Base-by-base conservation (phyloP, 2,329 filamentous ascomycete genomes). In the Arthroderma uncinatum region DNA sequence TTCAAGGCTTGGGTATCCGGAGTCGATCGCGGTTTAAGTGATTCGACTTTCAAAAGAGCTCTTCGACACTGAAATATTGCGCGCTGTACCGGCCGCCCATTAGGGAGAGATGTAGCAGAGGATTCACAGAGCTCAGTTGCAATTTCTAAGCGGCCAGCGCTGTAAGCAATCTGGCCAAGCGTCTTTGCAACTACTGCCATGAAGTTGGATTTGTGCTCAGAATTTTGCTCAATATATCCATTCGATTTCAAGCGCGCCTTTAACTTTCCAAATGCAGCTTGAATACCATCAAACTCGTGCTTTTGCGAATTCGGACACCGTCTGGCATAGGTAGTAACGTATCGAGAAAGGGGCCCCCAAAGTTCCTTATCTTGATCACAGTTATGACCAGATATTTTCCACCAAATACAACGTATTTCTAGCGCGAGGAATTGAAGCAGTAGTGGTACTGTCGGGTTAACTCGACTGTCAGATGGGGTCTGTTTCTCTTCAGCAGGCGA, bases 291-390 rank as follows among this genome's bases (percentile, higher is more conserved):
- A 60, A 75, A 75, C 42, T 73, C 72, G 0, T 61, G 37, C 57
- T 69, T 70, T n/a, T 70, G 66, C 7, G 71, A 65, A 14, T 60
- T 61, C 16, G 67, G 66, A 53, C 64, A 71, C 19, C 67, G 66
- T 39, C 70, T 65, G 25, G 65, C 63, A 55, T 73, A 75, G 25
- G 57, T 61, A 2, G 66, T 68, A 23, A 76, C 62, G 42, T 71
- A 76, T 12, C 70, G 68, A 34, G 69, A 63, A 54, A 78, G 66
- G 30, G 74, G 75, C 47, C 72, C 69, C 63, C 72, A 73, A 44
- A 77, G 63, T 53, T 78, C 76, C 56, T 68, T 71, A 3, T 59
- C 64, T 44, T 71, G 65, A 36, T 78, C 70, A 19, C 69, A 70
- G n/a, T 68, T 57, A 61, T 76, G 74, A 2, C 68, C 67, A 3